A percentile compares a stretch with the other conserved stretches of the same genome.
Evolutionary conservation across 257 asterid genomes (phyloP).

Genomic region (Forsythia viridissima): DNA sequence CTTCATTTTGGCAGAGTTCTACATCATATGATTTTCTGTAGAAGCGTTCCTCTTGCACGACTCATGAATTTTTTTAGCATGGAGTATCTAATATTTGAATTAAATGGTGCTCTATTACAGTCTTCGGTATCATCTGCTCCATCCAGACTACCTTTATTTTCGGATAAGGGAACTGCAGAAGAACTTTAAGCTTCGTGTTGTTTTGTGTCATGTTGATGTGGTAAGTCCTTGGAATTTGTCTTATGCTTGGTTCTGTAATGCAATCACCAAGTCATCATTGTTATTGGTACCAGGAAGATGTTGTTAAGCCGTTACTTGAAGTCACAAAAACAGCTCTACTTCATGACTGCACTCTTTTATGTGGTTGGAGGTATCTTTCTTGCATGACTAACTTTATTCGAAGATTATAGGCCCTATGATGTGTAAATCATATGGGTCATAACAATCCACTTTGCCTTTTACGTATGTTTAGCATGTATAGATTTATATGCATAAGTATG

Average conservation of each 20-base stretch:
- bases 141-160: conserved; percentile 93
- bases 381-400: conserved; percentile 4
- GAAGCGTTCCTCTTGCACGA: not conserved
- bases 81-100: conserved; percentile 12
- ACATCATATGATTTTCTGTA: not conserved
- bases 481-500: not conserved
- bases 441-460: not conserved
- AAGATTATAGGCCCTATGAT: not conserved
- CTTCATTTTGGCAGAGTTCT: not conserved
- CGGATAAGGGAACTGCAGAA: conserved; percentile 94
- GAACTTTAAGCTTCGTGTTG: conserved; percentile 84
- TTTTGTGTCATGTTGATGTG: conserved; percentile 96
- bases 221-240: conserved; percentile 42
- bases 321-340: conserved; percentile 94
- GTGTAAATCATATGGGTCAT: not conserved
- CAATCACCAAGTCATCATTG: conserved; percentile 7
- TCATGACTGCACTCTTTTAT: conserved; percentile 95
- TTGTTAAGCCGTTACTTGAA: conserved; percentile 86
- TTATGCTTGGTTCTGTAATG: conserved; percentile 18
- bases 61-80: conserved; percentile 1
- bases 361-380: conserved; percentile 81
- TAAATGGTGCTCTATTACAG: conserved; percentile 44
- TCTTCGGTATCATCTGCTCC: conserved; percentile 94
- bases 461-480: not conserved
- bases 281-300: conserved; percentile 79